phyloP scores from a whole-genome alignment of 805 yeast genomes.

The Pichia occidentalis region DNA sequence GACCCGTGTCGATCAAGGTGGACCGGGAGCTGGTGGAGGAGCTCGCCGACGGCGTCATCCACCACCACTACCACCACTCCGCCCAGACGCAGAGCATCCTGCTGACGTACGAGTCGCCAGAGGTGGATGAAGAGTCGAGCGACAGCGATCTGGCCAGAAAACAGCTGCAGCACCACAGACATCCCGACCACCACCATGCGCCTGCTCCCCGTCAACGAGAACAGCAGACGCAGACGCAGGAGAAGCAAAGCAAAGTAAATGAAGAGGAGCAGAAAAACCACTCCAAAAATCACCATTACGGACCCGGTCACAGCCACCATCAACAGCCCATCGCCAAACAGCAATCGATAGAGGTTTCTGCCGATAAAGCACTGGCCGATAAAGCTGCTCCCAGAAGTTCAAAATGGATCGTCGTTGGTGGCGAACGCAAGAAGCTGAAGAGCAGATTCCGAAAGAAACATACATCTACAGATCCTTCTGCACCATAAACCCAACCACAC shows the following conservation, averaged over 20 bases:
- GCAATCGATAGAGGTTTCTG: conserved; percentile 7
- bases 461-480: too few species aligned
- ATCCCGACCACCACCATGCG: not conserved
- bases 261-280: not conserved
- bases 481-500: too few species aligned
- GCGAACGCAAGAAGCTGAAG: conserved; percentile 15
- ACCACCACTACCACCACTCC: not conserved
- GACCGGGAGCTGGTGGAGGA: too few species aligned
- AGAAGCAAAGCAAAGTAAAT: not conserved
- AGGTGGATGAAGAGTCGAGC: conserved; percentile 4
- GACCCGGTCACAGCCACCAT: not conserved
- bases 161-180: not conserved
- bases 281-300: not conserved
- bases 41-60: not conserved
- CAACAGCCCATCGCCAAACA: not conserved
- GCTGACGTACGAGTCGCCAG: not conserved
- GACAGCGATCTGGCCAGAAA: conserved; percentile 4
- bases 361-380: not conserved
- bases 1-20: conserved; percentile 15
- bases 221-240: not conserved
- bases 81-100: not conserved
- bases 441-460: conserved; percentile 7
- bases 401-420: conserved; percentile 15
- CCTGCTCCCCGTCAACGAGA: too few species aligned
- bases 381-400: not conserved